Percentiles rank a stretch among this genome's conserved stretches.
These are phyloP conservation scores for Teratosphaeria gauchensis DNA, from an alignment of 2,329 filamentous ascomycete genomes.

Conservation along the genomic window DNA sequence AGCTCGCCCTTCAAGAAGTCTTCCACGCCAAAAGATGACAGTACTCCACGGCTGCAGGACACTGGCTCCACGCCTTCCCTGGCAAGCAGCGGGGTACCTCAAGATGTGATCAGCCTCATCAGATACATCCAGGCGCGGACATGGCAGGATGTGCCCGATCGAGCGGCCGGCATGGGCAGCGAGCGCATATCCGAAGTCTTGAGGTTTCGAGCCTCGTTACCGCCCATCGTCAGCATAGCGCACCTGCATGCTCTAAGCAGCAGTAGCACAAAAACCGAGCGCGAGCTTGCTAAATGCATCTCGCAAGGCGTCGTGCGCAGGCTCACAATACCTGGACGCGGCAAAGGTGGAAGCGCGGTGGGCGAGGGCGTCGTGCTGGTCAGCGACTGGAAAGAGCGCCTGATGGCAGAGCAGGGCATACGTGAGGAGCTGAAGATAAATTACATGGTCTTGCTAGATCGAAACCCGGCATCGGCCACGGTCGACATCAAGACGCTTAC, in stretches of 20 bases:
- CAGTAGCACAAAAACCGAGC: slow-evolving; percentile 55
- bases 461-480: slow-evolving; percentile 40
- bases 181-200: slow-evolving; percentile 54
- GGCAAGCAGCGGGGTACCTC: slow-evolving; percentile 51
- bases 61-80: slow-evolving; percentile 45
- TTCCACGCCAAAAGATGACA: slow-evolving; percentile 11
- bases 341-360: slow-evolving; percentile 45
- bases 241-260: slow-evolving; percentile 56
- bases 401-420: slow-evolving; percentile 17
- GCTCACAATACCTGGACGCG: slow-evolving; percentile 53
- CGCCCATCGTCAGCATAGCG: slow-evolving; percentile 55
- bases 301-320: slow-evolving; percentile 49
- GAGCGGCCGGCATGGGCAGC: slow-evolving; percentile 52
- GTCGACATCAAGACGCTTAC: slow-evolving; percentile 34
- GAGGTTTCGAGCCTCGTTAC: slow-evolving; percentile 49
- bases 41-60: slow-evolving; percentile 48
- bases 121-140: slow-evolving; percentile 51
- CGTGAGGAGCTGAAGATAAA: slow-evolving; percentile 34
- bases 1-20: slow-evolving; percentile 31
- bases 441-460: slow-evolving; percentile 44
- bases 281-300: slow-evolving; percentile 55
- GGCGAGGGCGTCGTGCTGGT: slow-evolving; percentile 57
- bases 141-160: slow-evolving; percentile 54
- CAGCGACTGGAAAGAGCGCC: slow-evolving; percentile 41
- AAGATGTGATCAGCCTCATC: slow-evolving; percentile 43